Evolutionary conservation across 1,284 basidiomycete species (phyloP).

Genomic region (Cystobasidium slooffiae): DNA sequence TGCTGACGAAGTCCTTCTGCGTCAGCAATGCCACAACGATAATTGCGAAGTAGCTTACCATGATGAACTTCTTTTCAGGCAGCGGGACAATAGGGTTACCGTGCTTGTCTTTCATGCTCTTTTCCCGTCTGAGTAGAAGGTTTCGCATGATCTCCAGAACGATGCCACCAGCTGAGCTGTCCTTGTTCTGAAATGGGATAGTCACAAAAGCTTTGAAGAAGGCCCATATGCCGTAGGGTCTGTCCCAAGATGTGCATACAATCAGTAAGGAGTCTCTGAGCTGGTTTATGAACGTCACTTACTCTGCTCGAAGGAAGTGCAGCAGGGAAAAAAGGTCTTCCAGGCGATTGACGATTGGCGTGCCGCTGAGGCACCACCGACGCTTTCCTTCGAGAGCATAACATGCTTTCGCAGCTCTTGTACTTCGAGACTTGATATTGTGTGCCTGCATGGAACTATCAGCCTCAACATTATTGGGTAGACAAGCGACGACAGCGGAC

Average conservation of each 20-base stretch:
- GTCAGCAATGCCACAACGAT: background rate
- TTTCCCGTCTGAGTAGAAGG: constrained; percentile 86
- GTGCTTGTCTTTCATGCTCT: constrained; percentile 85
- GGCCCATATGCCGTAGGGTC: constrained; percentile 62
- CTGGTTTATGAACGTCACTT: background rate
- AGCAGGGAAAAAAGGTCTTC: constrained; percentile 90
- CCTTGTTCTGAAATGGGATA: constrained; percentile 71
- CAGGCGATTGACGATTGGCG: constrained; percentile 92
- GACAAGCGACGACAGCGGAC: background rate
- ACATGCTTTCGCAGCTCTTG: constrained; percentile 87
- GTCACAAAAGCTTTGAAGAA: constrained; percentile 73
- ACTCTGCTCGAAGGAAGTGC: constrained; percentile 81
- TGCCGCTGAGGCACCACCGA: constrained; percentile 91
- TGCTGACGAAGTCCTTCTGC: background rate
- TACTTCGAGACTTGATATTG: constrained; percentile 87
- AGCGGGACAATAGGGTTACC: constrained; percentile 88
- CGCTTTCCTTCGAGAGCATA: constrained; percentile 79
- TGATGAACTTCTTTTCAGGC: constrained; percentile 74
- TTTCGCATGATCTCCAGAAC: constrained; percentile 91
- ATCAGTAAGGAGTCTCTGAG: background rate
- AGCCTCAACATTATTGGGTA: background rate
- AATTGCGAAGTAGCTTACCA: constrained; percentile 11
- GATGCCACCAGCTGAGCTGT: constrained; percentile 87
- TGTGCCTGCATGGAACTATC: constrained; percentile 70
- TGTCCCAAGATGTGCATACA: background rate